Base-by-base conservation (phyloP, 148 eudicot genomes). In the Rhododendron mucronatum region DNA sequence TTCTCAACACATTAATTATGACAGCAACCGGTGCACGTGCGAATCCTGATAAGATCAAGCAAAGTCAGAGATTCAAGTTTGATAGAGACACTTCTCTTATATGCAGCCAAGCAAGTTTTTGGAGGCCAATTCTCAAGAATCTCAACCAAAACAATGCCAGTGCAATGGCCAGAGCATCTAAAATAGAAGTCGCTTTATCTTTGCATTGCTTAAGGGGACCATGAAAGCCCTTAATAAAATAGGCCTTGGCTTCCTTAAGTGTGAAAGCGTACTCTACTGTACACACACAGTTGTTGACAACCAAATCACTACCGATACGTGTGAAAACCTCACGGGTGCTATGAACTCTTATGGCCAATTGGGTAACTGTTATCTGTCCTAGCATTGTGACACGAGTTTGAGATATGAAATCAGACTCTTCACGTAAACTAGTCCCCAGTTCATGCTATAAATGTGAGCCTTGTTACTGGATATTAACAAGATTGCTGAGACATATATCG, bases 81-180 rank as follows among this genome's bases (percentile, higher is more conserved):
- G 35, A 47, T 67, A 67, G 37, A 79, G 51, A 33, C 48, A 79
- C 21, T 7, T 79, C 18, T 39, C 28, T n/a, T 59, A 14, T 23
- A 10, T 82, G 74, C 33, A 59, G 71, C 84, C 73, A 37, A 82
- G 47, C n/a, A 82, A 61, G 75, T 61, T 82, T 73, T 61, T 61
- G 74, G 51, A 82, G 63, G 84, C 41, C 84, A 82, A 45, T 82
- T n/a, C n/a, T n/a, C n/a, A n/a, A n/a, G n/a, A n/a, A n/a, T 61
- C 84, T 23, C 84, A 61, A n/a, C 9, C 73, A 82, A 21, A 59
- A 37, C 71, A 82, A 67, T 59, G 84, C 18, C 7, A 79, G 55
- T 23, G 79, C 20, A 35, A 75, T 12, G 3, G 39, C 79, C 75
- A 26, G 9, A 69, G 33, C 4, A n/a, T 23, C 73, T 26, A 26